Evolutionary conservation across 345 rosid species (phyloP).

Genomic region (Melaleuca alternifolia): DNA sequence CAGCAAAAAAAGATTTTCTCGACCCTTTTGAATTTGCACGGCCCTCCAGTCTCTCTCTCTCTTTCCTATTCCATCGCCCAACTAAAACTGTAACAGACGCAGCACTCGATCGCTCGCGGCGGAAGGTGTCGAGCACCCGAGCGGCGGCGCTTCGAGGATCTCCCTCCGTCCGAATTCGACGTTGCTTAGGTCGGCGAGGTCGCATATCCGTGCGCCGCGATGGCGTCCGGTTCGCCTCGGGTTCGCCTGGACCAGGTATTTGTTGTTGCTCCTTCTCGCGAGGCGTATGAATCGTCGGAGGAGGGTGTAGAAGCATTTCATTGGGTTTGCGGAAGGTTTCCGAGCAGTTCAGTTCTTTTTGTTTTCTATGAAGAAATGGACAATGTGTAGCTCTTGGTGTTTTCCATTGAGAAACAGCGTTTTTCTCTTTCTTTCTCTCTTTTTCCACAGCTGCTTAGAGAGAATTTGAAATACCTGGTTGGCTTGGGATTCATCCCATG

Average conservation of each 20-base stretch:
- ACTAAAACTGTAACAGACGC: neutral
- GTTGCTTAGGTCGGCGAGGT: neutral
- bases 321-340: neutral
- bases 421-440: neutral
- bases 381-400: neutral
- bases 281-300: neutral
- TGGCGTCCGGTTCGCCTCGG: conserved; percentile 61
- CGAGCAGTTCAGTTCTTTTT: neutral
- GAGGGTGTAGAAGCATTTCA: neutral
- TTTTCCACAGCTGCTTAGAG: neutral
- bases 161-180: neutral
- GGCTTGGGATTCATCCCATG: neutral
- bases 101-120: neutral
- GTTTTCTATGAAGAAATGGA: neutral
- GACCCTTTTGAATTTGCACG: neutral
- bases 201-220: neutral
- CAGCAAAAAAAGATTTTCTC: neutral
- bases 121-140: neutral
- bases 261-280: neutral
- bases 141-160: neutral
- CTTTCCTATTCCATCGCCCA: neutral
- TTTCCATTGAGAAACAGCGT: neutral
- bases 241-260: conserved; percentile 64
- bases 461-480: neutral
- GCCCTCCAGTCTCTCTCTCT: neutral